Percentiles rank a stretch among this genome's conserved stretches.
Conservation (phyloP, 2,329 filamentous ascomycete genomes). For the Ophiostoma triangulosporum region DNA sequence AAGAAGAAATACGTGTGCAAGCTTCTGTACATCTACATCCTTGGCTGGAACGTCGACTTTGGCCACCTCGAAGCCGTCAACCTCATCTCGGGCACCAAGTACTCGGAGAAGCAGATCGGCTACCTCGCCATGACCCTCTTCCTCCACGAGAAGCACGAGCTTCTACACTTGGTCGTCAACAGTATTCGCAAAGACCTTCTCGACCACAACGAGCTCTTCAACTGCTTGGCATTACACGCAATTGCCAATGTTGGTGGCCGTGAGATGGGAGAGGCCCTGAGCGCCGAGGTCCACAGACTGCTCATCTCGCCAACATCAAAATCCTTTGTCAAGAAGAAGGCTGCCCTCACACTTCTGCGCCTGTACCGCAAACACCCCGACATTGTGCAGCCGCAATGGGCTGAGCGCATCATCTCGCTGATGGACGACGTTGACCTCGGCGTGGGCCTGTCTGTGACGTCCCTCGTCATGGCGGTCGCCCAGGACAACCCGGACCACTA, state of each 20-base stretch:
- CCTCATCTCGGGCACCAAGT: slow-evolving; percentile 89
- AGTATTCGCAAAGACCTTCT: slow-evolving; percentile 93
- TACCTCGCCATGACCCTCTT: slow-evolving; percentile 96
- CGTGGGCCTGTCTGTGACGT: slow-evolving; percentile 89
- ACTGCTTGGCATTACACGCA: slow-evolving; percentile 89
- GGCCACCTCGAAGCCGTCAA: slow-evolving; percentile 97
- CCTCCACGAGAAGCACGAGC: slow-evolving; percentile 90
- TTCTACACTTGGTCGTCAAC: slow-evolving; percentile 92
- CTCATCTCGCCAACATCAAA: slow-evolving; percentile 89
- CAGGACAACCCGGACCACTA: slow-evolving; percentile 93
- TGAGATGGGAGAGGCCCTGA: slow-evolving; percentile 93
- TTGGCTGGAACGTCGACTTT: slow-evolving; percentile 98
- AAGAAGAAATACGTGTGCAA: slow-evolving; percentile 99
- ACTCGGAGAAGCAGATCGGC: slow-evolving; percentile 98
- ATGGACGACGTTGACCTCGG: slow-evolving; percentile 96
- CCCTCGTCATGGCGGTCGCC: slow-evolving; percentile 82
- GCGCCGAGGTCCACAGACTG: slow-evolving; percentile 80
- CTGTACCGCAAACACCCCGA: slow-evolving; percentile 88
- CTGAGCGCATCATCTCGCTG: slow-evolving; percentile 92
- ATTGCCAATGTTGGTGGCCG: slow-evolving; percentile 95
- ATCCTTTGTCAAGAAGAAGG: slow-evolving; percentile 98
- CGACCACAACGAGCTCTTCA: slow-evolving; percentile 94
- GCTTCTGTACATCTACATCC: slow-evolving; percentile 96
- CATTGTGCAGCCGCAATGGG: slow-evolving; percentile 94
- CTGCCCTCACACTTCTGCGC: slow-evolving; percentile 80